phyloP scores from a whole-genome alignment of 768 basidiomycete genomes.

The Exsudoporus frostii region DNA sequence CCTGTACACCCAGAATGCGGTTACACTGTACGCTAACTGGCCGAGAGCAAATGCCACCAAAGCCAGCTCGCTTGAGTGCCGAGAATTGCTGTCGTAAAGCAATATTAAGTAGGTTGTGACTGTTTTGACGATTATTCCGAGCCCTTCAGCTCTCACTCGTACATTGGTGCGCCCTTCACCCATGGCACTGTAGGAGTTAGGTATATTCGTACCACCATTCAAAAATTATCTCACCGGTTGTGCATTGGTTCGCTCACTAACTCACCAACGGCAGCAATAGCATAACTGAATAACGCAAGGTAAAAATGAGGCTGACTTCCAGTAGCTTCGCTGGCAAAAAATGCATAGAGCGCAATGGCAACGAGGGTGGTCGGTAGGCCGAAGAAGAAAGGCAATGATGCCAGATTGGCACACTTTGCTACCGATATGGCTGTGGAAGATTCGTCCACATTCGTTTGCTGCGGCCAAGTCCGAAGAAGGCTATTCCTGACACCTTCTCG shows the following conservation, averaged over 20 bases:
- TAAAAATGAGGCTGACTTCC: conserved; percentile 62
- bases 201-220: not conserved
- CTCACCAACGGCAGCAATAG: conserved; percentile 70
- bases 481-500: conserved; percentile 92
- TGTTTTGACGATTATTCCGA: conserved; percentile 73
- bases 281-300: conserved; percentile 65
- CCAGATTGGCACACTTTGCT: conserved; percentile 41
- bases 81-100: conserved; percentile 41
- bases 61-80: conserved; percentile 43
- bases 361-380: conserved; percentile 63
- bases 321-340: conserved; percentile 51
- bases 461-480: conserved; percentile 57
- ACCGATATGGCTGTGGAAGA: not conserved
- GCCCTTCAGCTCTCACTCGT: conserved; percentile 83
- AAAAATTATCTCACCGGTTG: conserved; percentile 48
- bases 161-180: conserved; percentile 61
- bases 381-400: conserved; percentile 63
- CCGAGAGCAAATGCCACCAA: conserved; percentile 85
- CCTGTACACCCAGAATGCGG: conserved; percentile 57
- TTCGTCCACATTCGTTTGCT: conserved; percentile 7
- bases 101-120: conserved; percentile 67
- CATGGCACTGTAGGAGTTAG: conserved; percentile 55
- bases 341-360: conserved; percentile 52
- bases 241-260: conserved; percentile 82
- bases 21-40: conserved; percentile 69